Base-by-base conservation (phyloP, 2,329 filamentous ascomycete species). In the Colletotrichum gloeosporioides region DNA sequence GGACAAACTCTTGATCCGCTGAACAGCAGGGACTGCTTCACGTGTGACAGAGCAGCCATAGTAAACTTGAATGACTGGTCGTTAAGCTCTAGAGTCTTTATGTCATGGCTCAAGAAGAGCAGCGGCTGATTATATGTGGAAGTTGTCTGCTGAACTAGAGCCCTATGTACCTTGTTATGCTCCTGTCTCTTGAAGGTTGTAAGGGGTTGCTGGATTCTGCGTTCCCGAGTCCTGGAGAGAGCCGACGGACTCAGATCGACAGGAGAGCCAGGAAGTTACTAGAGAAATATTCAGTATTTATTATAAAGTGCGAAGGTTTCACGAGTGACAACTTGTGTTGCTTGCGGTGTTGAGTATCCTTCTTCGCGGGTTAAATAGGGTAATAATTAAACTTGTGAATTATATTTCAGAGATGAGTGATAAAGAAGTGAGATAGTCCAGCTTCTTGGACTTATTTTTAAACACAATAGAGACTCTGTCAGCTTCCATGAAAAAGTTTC, bases 401-500 rank as follows among this genome's bases (percentile, higher is more conserved):
- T 3, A 18, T 18, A 10, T 6, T 9, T 3, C 9, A 10, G 4
- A 18, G 3, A 44, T n/a, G 16, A 44, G 0, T 6, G 8, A 44
- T 44, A 6, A 10, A 44, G 16, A 18, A 44, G 36, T 1, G 2
- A 10, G 18, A n/a, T 4, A 1, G 9, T 10, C 16, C 16, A 2
- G 8, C 16, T 44, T 44, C 18, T n/a, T 2, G 39, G n/a, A 44
- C 4, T 9, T 1, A 6, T n/a, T 44, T 32, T n/a, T 10, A 3
- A 44, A 44, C 8, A 10, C 4, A 10, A 44, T 0, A 6, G 2
- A 44, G 8, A 44, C 16, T n/a, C 8, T n/a, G 0, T 44, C 0
- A 6, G 0, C 8, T 44, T n/a, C 8, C 3, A 10, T 10, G 8
- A n/a, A 8, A 44, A 6, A 4, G 16, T 44, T 1, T 3, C 1